phyloP scores from a whole-genome alignment of 1,139 yeast genomes.

The Saccharomyces pastorianus region DNA sequence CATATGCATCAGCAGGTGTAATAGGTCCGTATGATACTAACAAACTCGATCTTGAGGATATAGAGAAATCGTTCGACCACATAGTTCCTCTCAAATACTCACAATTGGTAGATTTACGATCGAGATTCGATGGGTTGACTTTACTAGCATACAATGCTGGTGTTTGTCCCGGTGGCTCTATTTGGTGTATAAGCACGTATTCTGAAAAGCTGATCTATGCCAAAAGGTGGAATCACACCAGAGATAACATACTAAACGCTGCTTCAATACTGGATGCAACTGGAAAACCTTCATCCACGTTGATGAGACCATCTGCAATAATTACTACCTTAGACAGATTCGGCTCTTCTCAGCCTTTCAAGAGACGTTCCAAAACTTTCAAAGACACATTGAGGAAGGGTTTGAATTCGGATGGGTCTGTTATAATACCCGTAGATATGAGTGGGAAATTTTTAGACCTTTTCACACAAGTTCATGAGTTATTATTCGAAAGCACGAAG shows the following conservation, averaged over 20 bases:
- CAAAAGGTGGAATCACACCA: slow-evolving; percentile 91
- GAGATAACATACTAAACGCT: slow-evolving; percentile 72
- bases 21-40: slow-evolving; percentile 66
- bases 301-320: slow-evolving; percentile 75
- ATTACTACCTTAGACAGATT: slow-evolving; percentile 57
- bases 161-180: slow-evolving; percentile 79
- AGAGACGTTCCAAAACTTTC: slow-evolving; percentile 56
- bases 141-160: slow-evolving; percentile 89
- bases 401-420: slow-evolving; percentile 52
- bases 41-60: slow-evolving; percentile 58
- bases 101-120: slow-evolving; percentile 57
- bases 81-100: slow-evolving; percentile 66
- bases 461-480: slow-evolving; percentile 56
- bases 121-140: slow-evolving; percentile 51
- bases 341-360: slow-evolving; percentile 61
- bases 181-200: slow-evolving; percentile 68
- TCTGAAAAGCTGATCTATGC: slow-evolving; percentile 80
- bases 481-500: slow-evolving; percentile 28
- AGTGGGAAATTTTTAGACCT: slow-evolving; percentile 79
- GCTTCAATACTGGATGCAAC: slow-evolving; percentile 58
- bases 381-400: slow-evolving; percentile 56
- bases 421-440: slow-evolving; percentile 74
- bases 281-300: slow-evolving; percentile 52
- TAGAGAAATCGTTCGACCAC: slow-evolving; percentile 71
- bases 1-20: slow-evolving; percentile 62